Conservation (phyloP, 176 grass and related monocot species). For the Hordeum marinum region DNA sequence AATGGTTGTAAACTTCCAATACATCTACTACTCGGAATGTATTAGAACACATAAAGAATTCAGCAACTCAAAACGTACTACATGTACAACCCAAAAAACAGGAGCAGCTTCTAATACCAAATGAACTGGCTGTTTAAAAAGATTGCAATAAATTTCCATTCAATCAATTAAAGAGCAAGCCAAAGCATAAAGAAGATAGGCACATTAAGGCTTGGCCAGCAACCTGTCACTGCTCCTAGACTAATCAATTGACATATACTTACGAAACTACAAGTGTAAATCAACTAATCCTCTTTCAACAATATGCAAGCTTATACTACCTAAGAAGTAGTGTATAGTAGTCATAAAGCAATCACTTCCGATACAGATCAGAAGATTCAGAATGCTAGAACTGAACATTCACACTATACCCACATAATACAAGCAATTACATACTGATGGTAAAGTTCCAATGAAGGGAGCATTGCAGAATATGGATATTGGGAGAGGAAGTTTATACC, state of each 20-base stretch:
- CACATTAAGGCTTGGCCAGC: not conserved
- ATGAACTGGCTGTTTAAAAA: not conserved
- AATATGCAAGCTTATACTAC: not conserved
- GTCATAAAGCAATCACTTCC: not conserved
- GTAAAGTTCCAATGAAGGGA: not conserved
- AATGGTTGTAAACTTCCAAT: no score
- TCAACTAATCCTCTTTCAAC: not conserved
- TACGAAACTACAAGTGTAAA: not conserved
- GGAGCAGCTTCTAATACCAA: not conserved
- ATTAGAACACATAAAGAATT: not conserved
- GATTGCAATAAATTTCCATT: not conserved
- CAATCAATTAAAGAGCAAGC: not conserved
- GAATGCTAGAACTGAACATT: not conserved
- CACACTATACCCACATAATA: not conserved
- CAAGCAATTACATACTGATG: not conserved
- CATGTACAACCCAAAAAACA: not conserved
- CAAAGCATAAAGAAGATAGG: not conserved
- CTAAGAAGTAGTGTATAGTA: not conserved
- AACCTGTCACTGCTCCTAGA: not conserved
- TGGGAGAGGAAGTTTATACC: slow-evolving; percentile 6
- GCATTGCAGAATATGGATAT: not conserved
- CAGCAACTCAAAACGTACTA: not conserved
- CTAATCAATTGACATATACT: no score
- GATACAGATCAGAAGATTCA: not conserved
- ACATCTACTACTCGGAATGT: no score